These are phyloP conservation scores for Plasmodium adleri DNA, from an alignment of 169 alveolate species.

Conservation along the genomic window DNA sequence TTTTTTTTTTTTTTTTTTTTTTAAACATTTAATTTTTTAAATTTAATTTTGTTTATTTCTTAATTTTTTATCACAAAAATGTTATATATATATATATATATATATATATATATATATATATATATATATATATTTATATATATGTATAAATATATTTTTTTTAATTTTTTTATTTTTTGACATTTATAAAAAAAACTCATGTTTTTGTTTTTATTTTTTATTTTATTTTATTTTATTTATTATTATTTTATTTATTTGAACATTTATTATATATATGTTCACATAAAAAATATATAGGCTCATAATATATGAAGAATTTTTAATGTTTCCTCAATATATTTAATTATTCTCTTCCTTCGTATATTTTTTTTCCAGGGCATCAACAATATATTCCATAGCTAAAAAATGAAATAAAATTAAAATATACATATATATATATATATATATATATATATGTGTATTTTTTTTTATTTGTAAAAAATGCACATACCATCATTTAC, in stretches of 20 bases:
- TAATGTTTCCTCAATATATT: neutral
- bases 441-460: neutral
- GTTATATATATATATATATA: no score
- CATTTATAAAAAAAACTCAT: slow-evolving; percentile 3
- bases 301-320: no score
- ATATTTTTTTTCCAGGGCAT: slow-evolving; percentile 68
- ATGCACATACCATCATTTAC: slow-evolving; percentile 23
- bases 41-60: slow-evolving; percentile 1
- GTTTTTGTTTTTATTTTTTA: slow-evolving; percentile 9
- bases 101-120: no score
- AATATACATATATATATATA: slow-evolving; percentile 2
- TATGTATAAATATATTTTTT: no score
- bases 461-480: neutral
- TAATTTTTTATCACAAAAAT: no score
- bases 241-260: neutral
- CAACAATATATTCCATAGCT: slow-evolving; percentile 77
- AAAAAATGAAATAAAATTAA: neutral
- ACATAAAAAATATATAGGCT: no score
- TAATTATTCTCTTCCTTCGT: slow-evolving; percentile 54
- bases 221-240: neutral
- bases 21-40: slow-evolving; percentile 16
- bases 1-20: neutral
- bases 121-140: no score
- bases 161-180: neutral
- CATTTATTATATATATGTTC: neutral